These are phyloP conservation scores for Phytophthora hibernalis DNA, from an alignment of 352 stramenopile species.

Conservation along the genomic window DNA sequence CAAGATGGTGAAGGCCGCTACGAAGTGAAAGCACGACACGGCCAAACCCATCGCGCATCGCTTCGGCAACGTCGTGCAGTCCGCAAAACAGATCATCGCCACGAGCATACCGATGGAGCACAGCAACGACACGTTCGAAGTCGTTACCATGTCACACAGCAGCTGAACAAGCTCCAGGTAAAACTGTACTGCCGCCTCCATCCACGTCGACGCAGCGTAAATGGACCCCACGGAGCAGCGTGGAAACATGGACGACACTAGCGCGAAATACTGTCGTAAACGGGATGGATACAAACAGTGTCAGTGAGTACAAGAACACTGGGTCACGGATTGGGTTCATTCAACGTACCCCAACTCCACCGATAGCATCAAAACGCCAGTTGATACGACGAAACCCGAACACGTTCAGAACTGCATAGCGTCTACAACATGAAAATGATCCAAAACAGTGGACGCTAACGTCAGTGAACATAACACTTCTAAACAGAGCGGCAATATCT, in stretches of 20 bases:
- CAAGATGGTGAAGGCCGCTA: slow-evolving; percentile 76
- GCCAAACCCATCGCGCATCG: slow-evolving; percentile 55
- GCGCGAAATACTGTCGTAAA: slow-evolving; percentile 81
- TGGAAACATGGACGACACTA: slow-evolving; percentile 94
- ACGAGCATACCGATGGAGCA: slow-evolving; percentile 67
- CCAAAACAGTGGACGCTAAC: slow-evolving; percentile 5
- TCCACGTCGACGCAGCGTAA: slow-evolving; percentile 63
- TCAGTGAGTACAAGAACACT: neutral
- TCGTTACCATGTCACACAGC: slow-evolving; percentile 75
- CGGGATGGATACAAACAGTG: slow-evolving; percentile 10
- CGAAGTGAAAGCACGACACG: slow-evolving; percentile 62
- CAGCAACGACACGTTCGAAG: slow-evolving; percentile 77
- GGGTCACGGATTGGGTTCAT: neutral
- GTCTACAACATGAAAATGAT: slow-evolving; percentile 40
- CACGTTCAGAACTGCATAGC: slow-evolving; percentile 85
- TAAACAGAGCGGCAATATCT: neutral
- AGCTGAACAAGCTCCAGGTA: slow-evolving; percentile 58
- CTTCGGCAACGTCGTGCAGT: slow-evolving; percentile 76
- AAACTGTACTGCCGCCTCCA: slow-evolving; percentile 52
- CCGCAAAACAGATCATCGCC: slow-evolving; percentile 70
- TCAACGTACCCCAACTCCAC: slow-evolving; percentile 75
- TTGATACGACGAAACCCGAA: slow-evolving; percentile 93
- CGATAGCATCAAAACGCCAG: slow-evolving; percentile 94
- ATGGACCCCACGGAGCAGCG: slow-evolving; percentile 86
- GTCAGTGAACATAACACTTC: neutral